These are phyloP conservation scores for Russula olivacea DNA, from an alignment of 768 basidiomycete genomes.

Conservation along the genomic window DNA sequence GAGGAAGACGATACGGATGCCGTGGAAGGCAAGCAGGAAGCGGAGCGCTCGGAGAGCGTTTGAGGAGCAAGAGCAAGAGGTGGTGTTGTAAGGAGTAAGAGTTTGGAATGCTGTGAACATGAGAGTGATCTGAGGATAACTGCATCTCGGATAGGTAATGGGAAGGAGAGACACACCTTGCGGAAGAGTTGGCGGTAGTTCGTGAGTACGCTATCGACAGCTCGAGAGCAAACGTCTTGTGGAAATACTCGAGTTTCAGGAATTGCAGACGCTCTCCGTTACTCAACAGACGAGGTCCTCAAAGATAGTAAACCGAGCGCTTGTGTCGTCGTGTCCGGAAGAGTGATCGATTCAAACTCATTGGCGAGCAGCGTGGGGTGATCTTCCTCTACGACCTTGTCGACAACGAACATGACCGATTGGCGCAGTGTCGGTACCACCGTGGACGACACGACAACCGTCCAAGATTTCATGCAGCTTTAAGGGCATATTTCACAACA, in stretches of 20 bases:
- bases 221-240: slow-evolving; percentile 89
- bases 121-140: not conserved
- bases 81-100: slow-evolving; percentile 81
- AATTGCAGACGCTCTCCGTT: slow-evolving; percentile 52
- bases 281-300: too few relatives aligned
- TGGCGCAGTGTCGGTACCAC: too few relatives aligned
- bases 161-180: too few relatives aligned
- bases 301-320: too few relatives aligned
- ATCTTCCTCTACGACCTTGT: too few relatives aligned
- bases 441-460: too few relatives aligned
- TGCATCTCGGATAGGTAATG: not conserved
- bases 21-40: slow-evolving; percentile 82
- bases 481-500: too few relatives aligned
- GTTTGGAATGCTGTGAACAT: slow-evolving; percentile 62
- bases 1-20: slow-evolving; percentile 89
- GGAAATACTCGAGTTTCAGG: slow-evolving; percentile 73
- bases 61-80: slow-evolving; percentile 84
- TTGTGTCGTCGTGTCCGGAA: too few relatives aligned
- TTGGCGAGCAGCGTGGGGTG: too few relatives aligned
- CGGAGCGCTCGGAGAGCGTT: slow-evolving; percentile 70
- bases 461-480: too few relatives aligned
- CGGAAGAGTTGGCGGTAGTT: slow-evolving; percentile 84
- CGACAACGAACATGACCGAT: too few relatives aligned
- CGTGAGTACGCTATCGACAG: slow-evolving; percentile 94
- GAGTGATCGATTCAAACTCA: too few relatives aligned